Percentiles rank a stretch among this genome's conserved stretches.
phyloP scores from a whole-genome alignment of 75 land plant genomes.

The Sequoiadendron giganteum region DNA sequence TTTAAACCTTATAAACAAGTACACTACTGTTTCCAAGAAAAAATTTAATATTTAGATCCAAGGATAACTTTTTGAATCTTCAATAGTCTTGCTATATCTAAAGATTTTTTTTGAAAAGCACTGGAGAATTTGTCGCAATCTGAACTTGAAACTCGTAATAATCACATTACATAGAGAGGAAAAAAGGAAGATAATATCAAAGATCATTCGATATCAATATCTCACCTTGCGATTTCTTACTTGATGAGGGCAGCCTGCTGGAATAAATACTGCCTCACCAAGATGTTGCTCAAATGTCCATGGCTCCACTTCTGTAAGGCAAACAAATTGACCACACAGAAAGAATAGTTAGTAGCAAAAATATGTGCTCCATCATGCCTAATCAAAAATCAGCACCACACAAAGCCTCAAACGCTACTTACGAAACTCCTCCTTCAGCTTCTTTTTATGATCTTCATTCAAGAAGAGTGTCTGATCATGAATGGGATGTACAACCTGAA shows the following conservation, averaged over 20 bases:
- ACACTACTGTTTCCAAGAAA: neutral
- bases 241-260: constrained; percentile 84
- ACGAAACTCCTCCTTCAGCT: constrained; percentile 77
- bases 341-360: neutral
- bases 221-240: constrained; percentile 54
- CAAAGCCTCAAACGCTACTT: constrained; percentile 11
- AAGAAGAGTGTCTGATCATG: constrained; percentile 77
- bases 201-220: neutral
- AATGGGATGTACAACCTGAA: constrained; percentile 75
- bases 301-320: constrained; percentile 53
- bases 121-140: neutral
- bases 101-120: no score
- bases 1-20: neutral
- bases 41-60: neutral
- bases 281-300: constrained; percentile 65
- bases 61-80: neutral
- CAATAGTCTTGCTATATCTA: neutral
- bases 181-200: neutral
- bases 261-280: constrained; percentile 71
- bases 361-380: neutral
- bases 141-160: neutral
- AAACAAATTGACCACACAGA: neutral
- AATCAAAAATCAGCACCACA: neutral
- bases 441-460: constrained; percentile 58
- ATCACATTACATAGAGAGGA: neutral